Percentiles rank a stretch among this genome's conserved stretches.
These are phyloP conservation scores for Fraxinus xanthoxyloides DNA, from an alignment of 305 asterid genomes.

Conservation along the genomic window DNA sequence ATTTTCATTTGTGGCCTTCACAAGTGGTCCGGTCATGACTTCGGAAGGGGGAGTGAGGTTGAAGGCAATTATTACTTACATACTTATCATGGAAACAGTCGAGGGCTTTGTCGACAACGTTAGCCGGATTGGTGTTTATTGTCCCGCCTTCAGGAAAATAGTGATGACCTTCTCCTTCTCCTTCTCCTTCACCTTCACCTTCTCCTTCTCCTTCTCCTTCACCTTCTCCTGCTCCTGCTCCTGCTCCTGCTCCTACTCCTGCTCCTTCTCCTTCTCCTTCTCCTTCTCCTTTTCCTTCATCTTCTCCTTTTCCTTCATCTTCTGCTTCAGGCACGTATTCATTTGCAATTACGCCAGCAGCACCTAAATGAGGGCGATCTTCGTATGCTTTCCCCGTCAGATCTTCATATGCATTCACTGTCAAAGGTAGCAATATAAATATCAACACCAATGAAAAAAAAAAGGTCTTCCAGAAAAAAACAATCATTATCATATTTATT, in stretches of 20 bases:
- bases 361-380: constrained; percentile 47
- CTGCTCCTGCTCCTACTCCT: background rate
- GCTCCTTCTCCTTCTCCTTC: constrained; percentile 41
- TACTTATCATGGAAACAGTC: constrained; percentile 55
- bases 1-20: background rate
- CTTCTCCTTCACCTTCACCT: constrained; percentile 38
- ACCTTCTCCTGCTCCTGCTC: too few species aligned
- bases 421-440: constrained; percentile 9
- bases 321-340: constrained; percentile 59
- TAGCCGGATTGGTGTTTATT: constrained; percentile 37
- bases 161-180: constrained; percentile 33
- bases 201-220: constrained; percentile 22
- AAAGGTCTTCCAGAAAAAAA: background rate
- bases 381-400: constrained; percentile 49
- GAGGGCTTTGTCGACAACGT: constrained; percentile 54
- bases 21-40: background rate
- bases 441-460: background rate
- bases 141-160: constrained; percentile 38
- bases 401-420: constrained; percentile 49
- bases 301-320: constrained; percentile 33
- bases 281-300: constrained; percentile 13
- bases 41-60: background rate
- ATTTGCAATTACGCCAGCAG: constrained; percentile 56
- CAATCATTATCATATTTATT: background rate
- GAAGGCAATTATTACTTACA: constrained; percentile 33